Base-by-base conservation (phyloP, 345 rosid genomes). In the Eucalyptus erythrocorys region DNA sequence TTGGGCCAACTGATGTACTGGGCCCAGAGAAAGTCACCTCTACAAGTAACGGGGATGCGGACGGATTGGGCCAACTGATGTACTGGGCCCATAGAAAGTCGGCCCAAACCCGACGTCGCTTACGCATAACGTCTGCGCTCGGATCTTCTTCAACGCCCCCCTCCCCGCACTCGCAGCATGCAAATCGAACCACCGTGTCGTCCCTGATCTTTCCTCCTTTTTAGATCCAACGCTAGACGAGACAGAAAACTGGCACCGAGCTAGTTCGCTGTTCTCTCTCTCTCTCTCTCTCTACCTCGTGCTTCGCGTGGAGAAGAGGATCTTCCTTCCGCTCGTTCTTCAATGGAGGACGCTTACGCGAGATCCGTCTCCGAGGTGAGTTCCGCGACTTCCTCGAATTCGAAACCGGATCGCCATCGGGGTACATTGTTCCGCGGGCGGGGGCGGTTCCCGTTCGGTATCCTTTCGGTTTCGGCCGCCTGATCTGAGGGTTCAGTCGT, bases 341-440 rank as follows among this genome's bases (percentile, higher is more conserved):
- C 86, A 47, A 97, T 98, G 99, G 99, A 97, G 90, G 98, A 97
- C 90, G 99, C 99, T 14, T 97, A 93, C 87, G 97, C 98, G 89
- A 95, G 99, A 98, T 98, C 99, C 91, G 96, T 94, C 88, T 10
- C 95, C 22, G 99, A 98, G 99, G 99, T 97, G 88, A 91, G 90
- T 91, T 47, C 0, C 6, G 64, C 27, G 82, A 30, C 47, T 37
- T 37, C 42, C 27, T 40, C 42, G 82, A 76, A 76, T 76, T 40
- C 47, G 82, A 40, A 22, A 21, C 82, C 11, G 14, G 82, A 76
- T 76, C 82, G 45, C 12, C 24, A 22, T 40, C 45, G 3, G 82
- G 47, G 27, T 6, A 21, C 82, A 76, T 76, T 37, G 45, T 19
- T 21, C 22, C 15, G 6, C 82, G 14, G 15, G 47, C 37, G 0